phyloP scores from a whole-genome alignment of 2,329 filamentous ascomycete species.

The Gnomoniopsis smithogilvyi region DNA sequence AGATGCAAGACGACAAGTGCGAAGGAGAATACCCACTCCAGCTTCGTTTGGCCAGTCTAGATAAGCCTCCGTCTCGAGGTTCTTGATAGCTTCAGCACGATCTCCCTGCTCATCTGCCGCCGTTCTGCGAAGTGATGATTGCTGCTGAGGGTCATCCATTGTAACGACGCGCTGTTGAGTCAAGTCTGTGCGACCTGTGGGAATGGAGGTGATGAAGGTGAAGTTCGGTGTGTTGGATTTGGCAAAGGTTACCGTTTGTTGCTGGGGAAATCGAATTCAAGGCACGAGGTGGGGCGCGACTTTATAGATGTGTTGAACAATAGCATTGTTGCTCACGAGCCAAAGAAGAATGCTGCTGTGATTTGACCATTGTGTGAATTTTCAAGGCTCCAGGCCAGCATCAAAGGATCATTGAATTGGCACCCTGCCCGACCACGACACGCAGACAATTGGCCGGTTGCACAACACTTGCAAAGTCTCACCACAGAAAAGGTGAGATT shows the following conservation, averaged over 20 bases:
- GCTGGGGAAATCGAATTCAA: too few species aligned
- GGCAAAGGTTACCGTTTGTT: too few species aligned
- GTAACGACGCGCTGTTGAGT: background rate
- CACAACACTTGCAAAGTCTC: background rate
- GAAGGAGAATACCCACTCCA: constrained; percentile 31
- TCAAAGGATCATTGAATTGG: too few species aligned
- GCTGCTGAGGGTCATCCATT: background rate
- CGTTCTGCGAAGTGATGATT: background rate
- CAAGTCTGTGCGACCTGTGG: background rate
- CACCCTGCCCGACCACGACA: background rate
- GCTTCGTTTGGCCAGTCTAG: constrained; percentile 47
- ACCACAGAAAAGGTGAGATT: background rate
- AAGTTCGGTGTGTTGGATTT: background rate
- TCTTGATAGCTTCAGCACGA: constrained; percentile 3
- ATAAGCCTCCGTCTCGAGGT: constrained; percentile 29
- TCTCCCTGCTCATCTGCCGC: constrained; percentile 5
- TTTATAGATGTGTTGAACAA: too few species aligned
- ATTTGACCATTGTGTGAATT: too few species aligned
- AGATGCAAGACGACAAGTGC: too few species aligned
- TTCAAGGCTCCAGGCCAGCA: too few species aligned
- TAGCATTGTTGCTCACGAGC: too few species aligned
- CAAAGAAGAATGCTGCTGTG: too few species aligned
- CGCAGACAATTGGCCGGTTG: background rate
- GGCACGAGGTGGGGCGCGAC: too few species aligned
- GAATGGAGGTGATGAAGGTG: background rate